Conservation (phyloP, 2,329 filamentous ascomycete species). For the Fusarium vanettenii region DNA sequence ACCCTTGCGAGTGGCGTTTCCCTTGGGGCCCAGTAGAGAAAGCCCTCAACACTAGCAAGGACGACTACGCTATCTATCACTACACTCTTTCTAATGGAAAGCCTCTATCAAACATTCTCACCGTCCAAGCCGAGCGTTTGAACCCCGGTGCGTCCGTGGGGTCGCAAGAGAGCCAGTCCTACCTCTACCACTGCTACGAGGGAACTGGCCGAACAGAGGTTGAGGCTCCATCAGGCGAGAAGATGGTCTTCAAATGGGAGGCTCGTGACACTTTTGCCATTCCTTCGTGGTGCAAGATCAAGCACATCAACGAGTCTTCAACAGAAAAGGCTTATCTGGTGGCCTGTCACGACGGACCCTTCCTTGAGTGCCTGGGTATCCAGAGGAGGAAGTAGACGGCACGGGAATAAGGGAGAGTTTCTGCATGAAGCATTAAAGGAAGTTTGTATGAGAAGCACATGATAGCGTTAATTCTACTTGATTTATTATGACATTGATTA, state of each 20-base stretch:
- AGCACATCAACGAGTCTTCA: slow-evolving; percentile 54
- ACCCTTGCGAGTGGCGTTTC: slow-evolving; percentile 54
- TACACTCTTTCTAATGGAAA: slow-evolving; percentile 49
- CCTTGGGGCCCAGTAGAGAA: slow-evolving; percentile 58
- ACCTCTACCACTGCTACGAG: slow-evolving; percentile 64
- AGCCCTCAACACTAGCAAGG: slow-evolving; percentile 47
- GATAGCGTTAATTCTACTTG: neutral
- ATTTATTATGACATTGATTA: neutral
- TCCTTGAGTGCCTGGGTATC: slow-evolving; percentile 42
- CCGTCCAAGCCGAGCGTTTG: slow-evolving; percentile 61
- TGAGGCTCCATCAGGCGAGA: slow-evolving; percentile 45
- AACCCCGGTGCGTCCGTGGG: slow-evolving; percentile 48
- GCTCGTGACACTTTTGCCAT: slow-evolving; percentile 64
- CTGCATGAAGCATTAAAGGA: neutral
- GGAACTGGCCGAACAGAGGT: slow-evolving; percentile 58
- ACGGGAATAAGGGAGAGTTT: neutral
- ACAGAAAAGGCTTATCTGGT: slow-evolving; percentile 48
- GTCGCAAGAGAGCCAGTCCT: slow-evolving; percentile 60
- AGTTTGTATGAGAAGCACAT: neutral
- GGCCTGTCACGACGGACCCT: slow-evolving; percentile 49
- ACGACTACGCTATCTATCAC: slow-evolving; percentile 48
- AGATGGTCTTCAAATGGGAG: slow-evolving; percentile 55
- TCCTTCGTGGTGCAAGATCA: slow-evolving; percentile 62
- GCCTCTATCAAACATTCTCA: slow-evolving; percentile 57
- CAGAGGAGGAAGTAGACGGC: slow-evolving; percentile 1